These are phyloP conservation scores for Alternaria sp. DNA, from an alignment of 2,329 filamentous ascomycete genomes.

Conservation along the genomic window DNA sequence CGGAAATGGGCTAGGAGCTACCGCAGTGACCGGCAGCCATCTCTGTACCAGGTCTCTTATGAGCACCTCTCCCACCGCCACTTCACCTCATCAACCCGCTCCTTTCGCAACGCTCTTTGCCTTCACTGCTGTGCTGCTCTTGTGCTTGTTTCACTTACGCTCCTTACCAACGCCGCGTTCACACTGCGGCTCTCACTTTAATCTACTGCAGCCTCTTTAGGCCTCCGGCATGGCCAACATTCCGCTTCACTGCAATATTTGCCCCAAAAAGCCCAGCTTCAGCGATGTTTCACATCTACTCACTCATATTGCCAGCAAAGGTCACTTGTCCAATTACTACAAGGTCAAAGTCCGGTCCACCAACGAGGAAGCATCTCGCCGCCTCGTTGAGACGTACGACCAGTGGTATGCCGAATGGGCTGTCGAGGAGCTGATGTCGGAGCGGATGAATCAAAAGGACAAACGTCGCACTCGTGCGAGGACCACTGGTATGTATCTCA, in stretches of 20 bases:
- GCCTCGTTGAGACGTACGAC: slow-evolving; percentile 73
- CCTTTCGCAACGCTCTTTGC: slow-evolving; percentile 45
- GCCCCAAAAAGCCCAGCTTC: slow-evolving; percentile 79
- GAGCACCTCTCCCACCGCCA: slow-evolving; percentile 32
- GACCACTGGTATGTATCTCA: slow-evolving; percentile 37
- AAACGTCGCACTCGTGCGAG: slow-evolving; percentile 63
- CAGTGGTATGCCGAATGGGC: slow-evolving; percentile 78
- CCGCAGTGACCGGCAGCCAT: slow-evolving; percentile 37
- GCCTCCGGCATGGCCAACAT: slow-evolving; percentile 58
- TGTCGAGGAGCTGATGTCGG: slow-evolving; percentile 76
- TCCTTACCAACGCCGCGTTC: slow-evolving; percentile 31
- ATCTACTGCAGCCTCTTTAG: slow-evolving; percentile 9
- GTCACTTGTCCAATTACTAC: slow-evolving; percentile 86
- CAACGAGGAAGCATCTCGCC: slow-evolving; percentile 70
- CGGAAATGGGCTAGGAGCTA: slow-evolving; percentile 30
- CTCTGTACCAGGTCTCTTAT: slow-evolving; percentile 31
- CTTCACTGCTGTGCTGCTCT: slow-evolving; percentile 35
- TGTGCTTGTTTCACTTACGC: slow-evolving; percentile 31
- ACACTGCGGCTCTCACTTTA: slow-evolving; percentile 10
- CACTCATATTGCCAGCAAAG: slow-evolving; percentile 91
- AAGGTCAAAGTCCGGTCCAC: slow-evolving; percentile 77
- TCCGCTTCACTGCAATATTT: slow-evolving; percentile 82
- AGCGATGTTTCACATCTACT: slow-evolving; percentile 91
- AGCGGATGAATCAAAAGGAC: slow-evolving; percentile 80
- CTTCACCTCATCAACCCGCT: slow-evolving; percentile 46